Conservation (phyloP, 148 eudicot genomes). For the Persicaria maculosa region DNA sequence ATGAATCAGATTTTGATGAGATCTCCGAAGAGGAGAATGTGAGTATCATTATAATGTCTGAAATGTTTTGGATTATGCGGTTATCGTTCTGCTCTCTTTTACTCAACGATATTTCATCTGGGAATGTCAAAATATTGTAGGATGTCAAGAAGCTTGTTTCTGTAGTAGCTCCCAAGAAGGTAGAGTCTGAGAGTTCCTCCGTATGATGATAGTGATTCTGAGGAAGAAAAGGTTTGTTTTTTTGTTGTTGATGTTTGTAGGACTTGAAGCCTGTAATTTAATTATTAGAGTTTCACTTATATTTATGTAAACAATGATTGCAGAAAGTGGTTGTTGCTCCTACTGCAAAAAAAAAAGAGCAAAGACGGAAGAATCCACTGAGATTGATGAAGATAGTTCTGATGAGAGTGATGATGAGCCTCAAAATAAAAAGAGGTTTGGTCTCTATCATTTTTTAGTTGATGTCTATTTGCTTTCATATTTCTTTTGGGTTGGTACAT, state of each 20-base stretch:
- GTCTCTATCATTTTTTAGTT: background rate
- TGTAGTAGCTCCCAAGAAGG: constrained; percentile 2
- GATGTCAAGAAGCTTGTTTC: background rate
- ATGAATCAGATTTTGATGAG: constrained; percentile 6
- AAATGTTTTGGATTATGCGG: background rate
- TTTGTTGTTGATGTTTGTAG: background rate
- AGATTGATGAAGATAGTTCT: background rate
- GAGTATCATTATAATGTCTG: background rate
- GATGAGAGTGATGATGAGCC: constrained; percentile 8
- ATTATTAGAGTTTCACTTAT: background rate
- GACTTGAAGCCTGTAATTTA: background rate
- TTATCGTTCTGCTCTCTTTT: too few species aligned
- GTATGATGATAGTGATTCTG: constrained; percentile 17
- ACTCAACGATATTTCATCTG: background rate
- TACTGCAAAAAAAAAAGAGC: background rate
- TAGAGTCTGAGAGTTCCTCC: background rate
- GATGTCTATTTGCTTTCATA: background rate
- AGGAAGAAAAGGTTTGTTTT: constrained; percentile 19
- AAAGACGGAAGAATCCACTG: background rate
- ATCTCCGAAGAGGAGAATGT: constrained; percentile 9
- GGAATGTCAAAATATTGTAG: background rate
- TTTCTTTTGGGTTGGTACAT: background rate
- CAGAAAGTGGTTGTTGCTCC: background rate
- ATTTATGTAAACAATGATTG: background rate
- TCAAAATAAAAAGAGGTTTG: background rate